phyloP scores from a whole-genome alignment of 345 rosid species.

The Hevea brasiliensis region DNA sequence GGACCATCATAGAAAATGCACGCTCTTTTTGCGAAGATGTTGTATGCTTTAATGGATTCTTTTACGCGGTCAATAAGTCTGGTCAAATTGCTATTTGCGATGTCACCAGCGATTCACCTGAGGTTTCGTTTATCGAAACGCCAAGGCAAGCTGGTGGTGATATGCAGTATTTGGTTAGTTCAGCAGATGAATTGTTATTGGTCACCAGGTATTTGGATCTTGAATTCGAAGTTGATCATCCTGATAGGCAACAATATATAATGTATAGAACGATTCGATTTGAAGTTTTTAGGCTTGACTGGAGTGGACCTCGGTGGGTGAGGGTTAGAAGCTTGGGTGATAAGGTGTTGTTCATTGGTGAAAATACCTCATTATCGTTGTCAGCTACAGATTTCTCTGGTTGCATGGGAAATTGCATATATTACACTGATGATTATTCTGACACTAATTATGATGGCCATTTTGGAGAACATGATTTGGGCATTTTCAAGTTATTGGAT shows the following conservation, averaged over 20 bases:
- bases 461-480: conserved; percentile 46
- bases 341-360: conserved; percentile 44
- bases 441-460: conserved; percentile 38
- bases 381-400: conserved; percentile 49
- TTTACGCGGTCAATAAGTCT: conserved; percentile 44
- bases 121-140: conserved; percentile 35
- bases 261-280: conserved; percentile 41
- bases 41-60: conserved; percentile 35
- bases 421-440: conserved; percentile 54
- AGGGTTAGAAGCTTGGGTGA: conserved; percentile 41
- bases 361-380: conserved; percentile 47
- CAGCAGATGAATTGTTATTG: conserved; percentile 45
- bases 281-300: conserved; percentile 44
- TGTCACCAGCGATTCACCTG: conserved; percentile 26
- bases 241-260: conserved; percentile 12
- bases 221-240: conserved; percentile 25
- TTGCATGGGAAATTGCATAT: conserved; percentile 44
- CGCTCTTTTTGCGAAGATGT: conserved; percentile 47
- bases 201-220: conserved; percentile 39
- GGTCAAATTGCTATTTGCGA: conserved; percentile 45
- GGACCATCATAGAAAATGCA: conserved; percentile 40
- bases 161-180: conserved; percentile 54
- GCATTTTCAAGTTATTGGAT: conserved; percentile 47
- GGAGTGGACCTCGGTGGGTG: conserved; percentile 37
- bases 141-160: conserved; percentile 38